phyloP scores from a whole-genome alignment of 345 rosid genomes.

The Nasturtium officinale region DNA sequence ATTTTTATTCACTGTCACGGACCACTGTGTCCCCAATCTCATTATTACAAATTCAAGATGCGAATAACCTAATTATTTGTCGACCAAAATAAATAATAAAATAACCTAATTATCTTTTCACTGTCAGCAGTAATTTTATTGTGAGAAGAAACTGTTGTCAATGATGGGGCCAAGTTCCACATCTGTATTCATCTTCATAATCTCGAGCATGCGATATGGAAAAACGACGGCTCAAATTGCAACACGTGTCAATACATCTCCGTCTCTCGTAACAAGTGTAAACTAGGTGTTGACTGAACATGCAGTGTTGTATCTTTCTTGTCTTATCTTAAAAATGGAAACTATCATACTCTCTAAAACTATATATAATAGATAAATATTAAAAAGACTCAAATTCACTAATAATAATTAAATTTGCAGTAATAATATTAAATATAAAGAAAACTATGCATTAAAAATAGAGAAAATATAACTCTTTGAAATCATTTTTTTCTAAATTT shows the following conservation, averaged over 20 bases:
- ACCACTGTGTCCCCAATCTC: too few species aligned
- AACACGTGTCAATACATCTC: too few species aligned
- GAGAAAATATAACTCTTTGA: too few species aligned
- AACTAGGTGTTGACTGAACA: slow-evolving; percentile 23
- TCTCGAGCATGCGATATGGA: background rate
- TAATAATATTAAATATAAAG: background rate
- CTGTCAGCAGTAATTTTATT: background rate
- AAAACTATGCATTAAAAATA: too few species aligned
- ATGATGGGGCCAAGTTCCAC: background rate
- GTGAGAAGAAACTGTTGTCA: background rate
- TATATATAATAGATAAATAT: background rate
- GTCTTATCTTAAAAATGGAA: slow-evolving; percentile 22
- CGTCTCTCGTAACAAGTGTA: too few species aligned
- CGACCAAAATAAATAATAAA: too few species aligned
- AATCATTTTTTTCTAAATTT: too few species aligned
- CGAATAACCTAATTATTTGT: background rate
- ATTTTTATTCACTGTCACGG: too few species aligned
- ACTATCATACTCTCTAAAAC: background rate
- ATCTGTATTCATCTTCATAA: background rate
- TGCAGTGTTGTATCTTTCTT: slow-evolving; percentile 21
- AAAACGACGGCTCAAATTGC: background rate
- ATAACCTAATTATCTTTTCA: background rate
- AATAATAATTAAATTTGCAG: background rate
- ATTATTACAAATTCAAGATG: background rate
- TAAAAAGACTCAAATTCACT: background rate